Evolutionary conservation across 2,329 filamentous ascomycete genomes (phyloP).

Genomic region (Penicillium verrucosum): DNA sequence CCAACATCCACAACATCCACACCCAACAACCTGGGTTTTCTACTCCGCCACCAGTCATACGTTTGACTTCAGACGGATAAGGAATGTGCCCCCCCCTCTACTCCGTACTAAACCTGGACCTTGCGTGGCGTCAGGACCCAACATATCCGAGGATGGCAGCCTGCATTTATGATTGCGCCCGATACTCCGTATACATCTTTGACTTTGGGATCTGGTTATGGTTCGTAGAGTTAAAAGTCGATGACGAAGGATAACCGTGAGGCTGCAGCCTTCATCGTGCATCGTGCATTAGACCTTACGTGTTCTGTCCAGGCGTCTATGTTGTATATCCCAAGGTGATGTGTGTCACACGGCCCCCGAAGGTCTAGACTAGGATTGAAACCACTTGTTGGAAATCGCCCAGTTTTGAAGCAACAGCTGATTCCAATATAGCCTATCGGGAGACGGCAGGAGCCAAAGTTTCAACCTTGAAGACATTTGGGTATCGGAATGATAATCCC

Average conservation of each 20-base stretch:
- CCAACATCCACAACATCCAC: neutral
- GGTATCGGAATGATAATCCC: constrained; percentile 7
- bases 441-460: constrained; percentile 12
- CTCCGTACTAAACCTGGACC: constrained; percentile 20
- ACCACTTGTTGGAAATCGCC: neutral
- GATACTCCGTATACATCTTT: neutral
- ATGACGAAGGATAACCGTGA: constrained; percentile 6
- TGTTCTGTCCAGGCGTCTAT: neutral
- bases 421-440: constrained; percentile 13
- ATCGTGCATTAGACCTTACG: constrained; percentile 4
- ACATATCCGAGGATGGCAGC: constrained; percentile 12
- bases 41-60: constrained; percentile 11
- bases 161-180: constrained; percentile 12
- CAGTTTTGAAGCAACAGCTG: constrained; percentile 12
- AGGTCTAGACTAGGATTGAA: neutral
- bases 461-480: constrained; percentile 11
- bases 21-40: neutral
- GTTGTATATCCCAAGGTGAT: neutral
- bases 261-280: constrained; percentile 4
- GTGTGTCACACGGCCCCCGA: constrained; percentile 12
- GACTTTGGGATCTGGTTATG: neutral
- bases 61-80: constrained; percentile 6
- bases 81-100: constrained; percentile 5
- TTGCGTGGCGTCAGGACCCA: constrained; percentile 20
- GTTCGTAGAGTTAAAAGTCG: neutral